These are phyloP conservation scores for Euphorbia pulcherrima DNA, from an alignment of 345 rosid species.

Conservation along the genomic window DNA sequence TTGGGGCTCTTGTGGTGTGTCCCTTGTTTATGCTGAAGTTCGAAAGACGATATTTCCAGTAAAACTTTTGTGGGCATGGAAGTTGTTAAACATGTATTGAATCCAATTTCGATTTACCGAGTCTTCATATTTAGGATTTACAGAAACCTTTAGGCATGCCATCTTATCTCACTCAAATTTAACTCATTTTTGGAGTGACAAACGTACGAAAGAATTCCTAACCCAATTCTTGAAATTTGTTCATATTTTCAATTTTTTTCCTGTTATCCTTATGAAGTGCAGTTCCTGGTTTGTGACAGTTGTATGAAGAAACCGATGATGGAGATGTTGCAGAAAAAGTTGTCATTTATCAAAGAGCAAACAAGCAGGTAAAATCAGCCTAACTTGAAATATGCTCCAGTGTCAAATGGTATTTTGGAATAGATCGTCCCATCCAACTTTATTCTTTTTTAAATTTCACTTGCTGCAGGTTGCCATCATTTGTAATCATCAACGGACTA, in stretches of 20 bases:
- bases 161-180: too few relatives aligned
- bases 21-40: neutral
- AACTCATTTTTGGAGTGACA: neutral
- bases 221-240: neutral
- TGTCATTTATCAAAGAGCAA: conserved; percentile 71
- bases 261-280: conserved; percentile 1
- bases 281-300: conserved; percentile 38
- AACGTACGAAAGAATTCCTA: neutral
- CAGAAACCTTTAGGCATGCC: neutral
- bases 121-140: neutral
- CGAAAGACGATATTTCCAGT: neutral
- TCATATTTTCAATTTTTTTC: neutral
- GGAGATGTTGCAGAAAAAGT: conserved; percentile 78
- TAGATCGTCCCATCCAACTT: conserved; percentile 2
- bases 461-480: conserved; percentile 87
- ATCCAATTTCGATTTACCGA: neutral
- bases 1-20: neutral
- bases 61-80: neutral
- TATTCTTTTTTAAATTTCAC: conserved; percentile 18
- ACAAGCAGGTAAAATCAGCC: conserved; percentile 64
- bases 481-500: conserved; percentile 93
- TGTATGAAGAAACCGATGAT: conserved; percentile 59
- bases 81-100: neutral
- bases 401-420: neutral
- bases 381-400: neutral